phyloP scores from a whole-genome alignment of 768 basidiomycete genomes.

The Suillus bovinus region DNA sequence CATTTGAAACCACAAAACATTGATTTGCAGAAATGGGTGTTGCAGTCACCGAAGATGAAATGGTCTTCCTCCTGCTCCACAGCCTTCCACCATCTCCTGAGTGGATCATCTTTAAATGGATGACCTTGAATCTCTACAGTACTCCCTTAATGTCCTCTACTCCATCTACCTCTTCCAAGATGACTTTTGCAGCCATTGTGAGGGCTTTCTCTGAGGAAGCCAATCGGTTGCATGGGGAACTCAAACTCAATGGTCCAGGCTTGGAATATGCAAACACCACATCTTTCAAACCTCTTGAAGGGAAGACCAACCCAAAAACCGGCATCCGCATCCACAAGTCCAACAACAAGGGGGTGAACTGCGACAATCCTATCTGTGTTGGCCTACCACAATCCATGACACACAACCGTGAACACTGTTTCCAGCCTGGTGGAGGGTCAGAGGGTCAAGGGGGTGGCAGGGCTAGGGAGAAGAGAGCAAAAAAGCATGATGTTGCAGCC shows the following conservation, averaged over 20 bases:
- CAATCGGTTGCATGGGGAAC: too few relatives aligned
- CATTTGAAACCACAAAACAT: neutral
- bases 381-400: neutral
- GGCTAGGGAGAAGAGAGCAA: too few relatives aligned
- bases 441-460: slow-evolving; percentile 8
- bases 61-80: slow-evolving; percentile 1
- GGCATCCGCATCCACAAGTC: neutral
- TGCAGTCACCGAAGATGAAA: neutral
- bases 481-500: too few relatives aligned
- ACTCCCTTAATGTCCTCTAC: neutral
- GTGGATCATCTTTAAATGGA: neutral
- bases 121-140: neutral
- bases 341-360: neutral
- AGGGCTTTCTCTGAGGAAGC: too few relatives aligned
- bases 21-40: neutral
- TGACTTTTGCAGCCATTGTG: neutral
- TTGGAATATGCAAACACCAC: too few relatives aligned
- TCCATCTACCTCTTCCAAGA: neutral
- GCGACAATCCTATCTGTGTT: neutral
- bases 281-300: too few relatives aligned
- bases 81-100: neutral
- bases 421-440: slow-evolving; percentile 6
- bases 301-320: neutral
- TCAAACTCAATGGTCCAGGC: too few relatives aligned
- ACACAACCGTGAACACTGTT: slow-evolving; percentile 9